phyloP scores from a whole-genome alignment of 2,329 filamentous ascomycete genomes.

The Fusarium sarcochroum region DNA sequence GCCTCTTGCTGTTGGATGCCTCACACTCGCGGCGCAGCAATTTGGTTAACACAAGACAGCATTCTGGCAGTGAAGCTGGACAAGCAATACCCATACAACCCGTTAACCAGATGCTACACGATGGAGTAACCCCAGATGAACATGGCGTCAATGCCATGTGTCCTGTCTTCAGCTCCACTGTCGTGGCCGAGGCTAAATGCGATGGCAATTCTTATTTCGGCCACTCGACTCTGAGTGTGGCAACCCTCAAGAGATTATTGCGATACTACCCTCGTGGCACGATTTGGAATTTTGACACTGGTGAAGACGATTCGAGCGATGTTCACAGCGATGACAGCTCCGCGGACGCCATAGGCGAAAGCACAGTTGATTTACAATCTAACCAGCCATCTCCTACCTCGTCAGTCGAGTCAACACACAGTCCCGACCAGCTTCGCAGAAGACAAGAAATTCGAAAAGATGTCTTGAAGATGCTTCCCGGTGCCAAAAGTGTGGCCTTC shows the following conservation, averaged over 20 bases:
- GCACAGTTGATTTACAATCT: background rate
- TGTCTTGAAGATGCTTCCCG: accelerated
- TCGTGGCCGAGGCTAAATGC: accelerated
- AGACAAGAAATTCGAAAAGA: background rate
- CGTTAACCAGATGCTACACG: background rate
- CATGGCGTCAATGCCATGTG: background rate
- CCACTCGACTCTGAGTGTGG: accelerated
- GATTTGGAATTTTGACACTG: background rate
- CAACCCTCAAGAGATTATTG: background rate
- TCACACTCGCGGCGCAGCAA: background rate
- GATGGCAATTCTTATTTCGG: background rate
- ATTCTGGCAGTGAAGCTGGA: background rate
- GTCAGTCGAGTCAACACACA: background rate
- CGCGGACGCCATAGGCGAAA: background rate
- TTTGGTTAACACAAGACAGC: too few relatives aligned
- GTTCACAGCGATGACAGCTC: background rate
- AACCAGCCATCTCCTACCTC: background rate
- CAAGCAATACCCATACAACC: background rate
- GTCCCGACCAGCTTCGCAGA: accelerated
- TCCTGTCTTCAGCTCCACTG: background rate
- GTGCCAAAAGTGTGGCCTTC: background rate
- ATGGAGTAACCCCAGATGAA: background rate
- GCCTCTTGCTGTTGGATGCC: background rate
- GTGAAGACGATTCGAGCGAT: background rate
- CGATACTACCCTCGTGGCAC: background rate